phyloP scores from a whole-genome alignment of 257 asterid genomes.

The Fraxinus excelsior region DNA sequence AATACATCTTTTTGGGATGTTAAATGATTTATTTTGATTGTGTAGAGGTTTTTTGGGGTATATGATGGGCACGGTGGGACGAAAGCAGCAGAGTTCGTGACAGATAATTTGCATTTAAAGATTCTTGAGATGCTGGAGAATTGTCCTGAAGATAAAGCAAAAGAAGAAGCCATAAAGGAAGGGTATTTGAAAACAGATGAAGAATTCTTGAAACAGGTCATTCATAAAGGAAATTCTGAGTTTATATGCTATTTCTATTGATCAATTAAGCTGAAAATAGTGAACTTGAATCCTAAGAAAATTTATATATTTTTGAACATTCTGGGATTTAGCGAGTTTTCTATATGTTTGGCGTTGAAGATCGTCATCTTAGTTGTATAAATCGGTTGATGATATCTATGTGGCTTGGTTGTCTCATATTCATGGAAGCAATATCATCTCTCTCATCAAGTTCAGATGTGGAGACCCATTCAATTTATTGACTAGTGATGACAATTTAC shows the following conservation, averaged over 20 bases:
- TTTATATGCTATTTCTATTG: not conserved
- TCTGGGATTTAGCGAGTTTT: not conserved
- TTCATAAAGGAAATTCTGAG: not conserved
- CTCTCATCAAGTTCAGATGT: not conserved
- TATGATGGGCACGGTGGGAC: conserved; percentile 98
- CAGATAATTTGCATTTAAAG: conserved; percentile 73
- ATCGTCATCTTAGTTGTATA: not conserved
- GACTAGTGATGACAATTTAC: not conserved
- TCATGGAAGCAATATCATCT: not conserved
- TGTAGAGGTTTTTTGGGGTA: conserved; percentile 84
- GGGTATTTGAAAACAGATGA: conserved; percentile 80
- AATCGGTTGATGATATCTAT: not conserved
- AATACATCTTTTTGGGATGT: not conserved
- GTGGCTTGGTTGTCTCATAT: not conserved
- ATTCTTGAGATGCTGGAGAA: conserved; percentile 53
- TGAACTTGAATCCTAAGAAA: not conserved
- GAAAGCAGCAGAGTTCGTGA: conserved; percentile 77
- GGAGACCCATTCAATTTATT: not conserved
- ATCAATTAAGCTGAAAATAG: too few relatives aligned
- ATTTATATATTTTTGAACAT: too few relatives aligned
- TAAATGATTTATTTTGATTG: conserved; percentile 2
- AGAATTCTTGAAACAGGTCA: conserved; percentile 83
- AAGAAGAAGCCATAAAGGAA: conserved; percentile 58
- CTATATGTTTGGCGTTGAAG: not conserved
- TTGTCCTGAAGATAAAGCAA: conserved; percentile 38